Evolutionary conservation across 139 green algal species (phyloP).

Genomic region (Chlorokybus atmophyticus): DNA sequence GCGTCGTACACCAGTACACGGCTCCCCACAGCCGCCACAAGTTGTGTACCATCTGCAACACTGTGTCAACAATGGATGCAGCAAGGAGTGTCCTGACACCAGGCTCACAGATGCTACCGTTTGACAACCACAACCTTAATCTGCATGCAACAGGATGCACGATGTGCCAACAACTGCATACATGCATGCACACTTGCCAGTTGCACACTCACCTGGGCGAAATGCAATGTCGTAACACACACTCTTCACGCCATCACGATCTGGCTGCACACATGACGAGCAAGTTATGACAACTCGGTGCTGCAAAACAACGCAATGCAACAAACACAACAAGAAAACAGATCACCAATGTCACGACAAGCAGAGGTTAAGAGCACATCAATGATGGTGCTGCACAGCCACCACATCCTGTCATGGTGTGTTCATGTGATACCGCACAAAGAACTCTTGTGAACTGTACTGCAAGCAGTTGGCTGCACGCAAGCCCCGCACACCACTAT

Average conservation of each 20-base stretch:
- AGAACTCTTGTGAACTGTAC: no score
- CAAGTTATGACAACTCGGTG: no score
- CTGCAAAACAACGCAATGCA: neutral
- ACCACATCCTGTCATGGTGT: neutral
- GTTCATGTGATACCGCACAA: neutral
- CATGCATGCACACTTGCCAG: no score
- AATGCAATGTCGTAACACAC: conserved; percentile 65
- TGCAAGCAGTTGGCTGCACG: no score
- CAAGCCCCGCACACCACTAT: no score
- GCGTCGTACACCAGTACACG: conserved; percentile 64
- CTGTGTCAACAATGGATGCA: no score
- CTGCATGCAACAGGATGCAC: no score
- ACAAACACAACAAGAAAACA: neutral
- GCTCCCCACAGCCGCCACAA: conserved; percentile 53
- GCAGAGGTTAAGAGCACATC: neutral
- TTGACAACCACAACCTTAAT: no score
- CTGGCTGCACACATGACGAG: no score
- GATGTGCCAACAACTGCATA: no score
- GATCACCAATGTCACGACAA: neutral
- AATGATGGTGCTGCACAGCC: neutral
- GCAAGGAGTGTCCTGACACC: no score
- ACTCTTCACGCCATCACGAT: conserved; percentile 54
- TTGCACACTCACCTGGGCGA: conserved; percentile 30
- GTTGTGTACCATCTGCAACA: conserved; percentile 60
- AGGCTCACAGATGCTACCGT: no score